Evolutionary conservation across 2,329 filamentous ascomycete genomes (phyloP).

Genomic region (Fusarium camptoceras): DNA sequence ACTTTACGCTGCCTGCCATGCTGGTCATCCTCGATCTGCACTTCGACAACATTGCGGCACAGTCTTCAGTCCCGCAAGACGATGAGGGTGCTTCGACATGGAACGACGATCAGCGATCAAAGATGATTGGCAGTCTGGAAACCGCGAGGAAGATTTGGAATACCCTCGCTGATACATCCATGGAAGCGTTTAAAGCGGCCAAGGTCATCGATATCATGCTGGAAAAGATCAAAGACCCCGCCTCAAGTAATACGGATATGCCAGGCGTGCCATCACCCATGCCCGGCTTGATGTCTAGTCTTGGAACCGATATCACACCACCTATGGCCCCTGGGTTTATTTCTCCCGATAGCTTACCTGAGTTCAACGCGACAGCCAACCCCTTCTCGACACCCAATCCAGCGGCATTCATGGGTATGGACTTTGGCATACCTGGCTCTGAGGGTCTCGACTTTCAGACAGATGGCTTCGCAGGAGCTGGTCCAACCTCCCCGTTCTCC

Average conservation of each 20-base stretch:
- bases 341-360: constrained; percentile 43
- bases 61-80: constrained; percentile 54
- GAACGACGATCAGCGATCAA: constrained; percentile 70
- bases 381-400: constrained; percentile 54
- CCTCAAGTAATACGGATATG: constrained; percentile 16
- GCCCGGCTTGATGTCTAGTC: constrained; percentile 50
- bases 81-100: constrained; percentile 65
- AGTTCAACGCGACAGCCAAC: constrained; percentile 45
- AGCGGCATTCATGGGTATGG: constrained; percentile 57
- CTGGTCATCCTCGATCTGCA: constrained; percentile 86
- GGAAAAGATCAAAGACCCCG: constrained; percentile 70
- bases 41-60: constrained; percentile 67
- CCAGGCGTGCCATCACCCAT: constrained; percentile 34
- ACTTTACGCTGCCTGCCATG: constrained; percentile 89
- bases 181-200: constrained; percentile 91
- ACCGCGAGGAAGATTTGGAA: constrained; percentile 84
- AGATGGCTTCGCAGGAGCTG: constrained; percentile 47
- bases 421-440: constrained; percentile 54
- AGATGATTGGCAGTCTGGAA: constrained; percentile 82
- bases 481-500: constrained; percentile 60
- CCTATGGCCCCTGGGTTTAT: constrained; percentile 44
- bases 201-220: constrained; percentile 87
- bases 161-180: constrained; percentile 77
- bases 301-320: constrained; percentile 54
- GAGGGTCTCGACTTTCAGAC: constrained; percentile 50